These are phyloP conservation scores for Pythium angustatum DNA, from an alignment of 352 stramenopile genomes.

Conservation along the genomic window DNA sequence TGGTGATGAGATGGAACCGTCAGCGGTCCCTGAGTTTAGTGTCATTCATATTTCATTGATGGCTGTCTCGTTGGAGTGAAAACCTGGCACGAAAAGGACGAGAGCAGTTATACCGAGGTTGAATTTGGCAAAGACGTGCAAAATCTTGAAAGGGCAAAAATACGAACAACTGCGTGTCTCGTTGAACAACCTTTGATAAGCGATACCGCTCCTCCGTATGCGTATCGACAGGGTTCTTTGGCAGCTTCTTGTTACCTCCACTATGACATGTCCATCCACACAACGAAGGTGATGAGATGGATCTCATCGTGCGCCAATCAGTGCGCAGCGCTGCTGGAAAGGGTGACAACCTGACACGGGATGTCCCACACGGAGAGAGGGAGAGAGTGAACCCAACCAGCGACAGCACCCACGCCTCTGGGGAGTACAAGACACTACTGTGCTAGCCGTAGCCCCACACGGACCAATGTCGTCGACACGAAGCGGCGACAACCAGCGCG, in stretches of 20 bases:
- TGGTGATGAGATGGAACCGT: conserved; percentile 16
- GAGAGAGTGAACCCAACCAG: not conserved
- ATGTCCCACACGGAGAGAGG: too few species aligned
- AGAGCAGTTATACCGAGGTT: conserved; percentile 22
- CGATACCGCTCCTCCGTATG: not conserved
- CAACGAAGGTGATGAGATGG: conserved; percentile 2
- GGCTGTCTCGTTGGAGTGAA: too few species aligned
- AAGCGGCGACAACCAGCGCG: too few species aligned
- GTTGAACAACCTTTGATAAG: conserved; percentile 5
- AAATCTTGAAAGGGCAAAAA: conserved; percentile 29
- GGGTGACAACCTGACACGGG: not conserved
- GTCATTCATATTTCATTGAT: too few species aligned
- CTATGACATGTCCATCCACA: conserved; percentile 1
- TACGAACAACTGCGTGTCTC: conserved; percentile 17
- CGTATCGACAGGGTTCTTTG: not conserved
- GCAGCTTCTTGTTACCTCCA: not conserved
- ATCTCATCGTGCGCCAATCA: conserved; percentile 18
- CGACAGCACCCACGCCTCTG: too few species aligned
- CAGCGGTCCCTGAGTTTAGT: not conserved
- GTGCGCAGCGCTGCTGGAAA: conserved; percentile 15
- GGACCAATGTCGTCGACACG: too few species aligned
- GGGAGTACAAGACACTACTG: too few species aligned
- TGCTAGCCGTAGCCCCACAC: too few species aligned
- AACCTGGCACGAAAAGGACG: too few species aligned
- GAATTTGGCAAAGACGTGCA: conserved; percentile 30